phyloP scores from a whole-genome alignment of 768 basidiomycete genomes.

The Suillus lakei region DNA sequence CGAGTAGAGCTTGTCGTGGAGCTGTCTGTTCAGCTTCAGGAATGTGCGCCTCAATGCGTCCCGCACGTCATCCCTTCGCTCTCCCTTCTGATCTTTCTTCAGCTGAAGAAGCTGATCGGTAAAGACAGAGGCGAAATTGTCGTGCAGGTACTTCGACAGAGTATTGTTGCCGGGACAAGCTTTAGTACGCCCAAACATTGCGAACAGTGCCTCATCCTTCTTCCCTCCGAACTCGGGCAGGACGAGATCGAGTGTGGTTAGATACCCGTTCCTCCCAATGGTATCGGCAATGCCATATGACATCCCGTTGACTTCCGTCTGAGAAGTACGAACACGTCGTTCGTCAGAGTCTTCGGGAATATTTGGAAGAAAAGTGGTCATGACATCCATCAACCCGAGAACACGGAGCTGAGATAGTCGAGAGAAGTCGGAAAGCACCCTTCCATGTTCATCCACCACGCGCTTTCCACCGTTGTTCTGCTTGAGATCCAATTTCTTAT shows the following conservation, averaged over 20 bases:
- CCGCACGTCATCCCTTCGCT: slow-evolving; percentile 54
- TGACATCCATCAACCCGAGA: slow-evolving; percentile 97
- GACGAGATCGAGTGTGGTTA: slow-evolving; percentile 93
- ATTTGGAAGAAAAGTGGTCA: slow-evolving; percentile 61
- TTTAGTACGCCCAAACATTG: slow-evolving; percentile 88
- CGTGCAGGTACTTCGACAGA: slow-evolving; percentile 83
- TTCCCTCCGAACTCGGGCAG: slow-evolving; percentile 80
- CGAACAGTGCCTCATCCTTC: slow-evolving; percentile 87
- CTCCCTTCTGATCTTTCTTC: slow-evolving; percentile 40
- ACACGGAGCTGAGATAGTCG: slow-evolving; percentile 84
- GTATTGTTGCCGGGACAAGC: slow-evolving; percentile 62
- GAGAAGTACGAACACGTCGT: slow-evolving; percentile 89
- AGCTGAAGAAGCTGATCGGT: slow-evolving; percentile 57
- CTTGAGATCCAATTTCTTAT: slow-evolving; percentile 95
- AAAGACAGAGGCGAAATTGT: slow-evolving; percentile 74
- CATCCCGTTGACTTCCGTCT: slow-evolving; percentile 88
- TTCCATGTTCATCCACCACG: slow-evolving; percentile 30
- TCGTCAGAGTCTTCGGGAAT: slow-evolving; percentile 88
- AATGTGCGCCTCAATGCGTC: slow-evolving; percentile 90
- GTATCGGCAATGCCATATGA: slow-evolving; percentile 96
- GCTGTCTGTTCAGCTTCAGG: slow-evolving; percentile 80
- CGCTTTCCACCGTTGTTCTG: slow-evolving; percentile 53
- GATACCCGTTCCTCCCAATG: slow-evolving; percentile 75
- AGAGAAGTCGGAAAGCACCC: slow-evolving; percentile 80
- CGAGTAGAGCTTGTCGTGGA: slow-evolving; percentile 69